phyloP scores from a whole-genome alignment of 2,329 filamentous ascomycete genomes.

The Sporothrix brasiliensis region DNA sequence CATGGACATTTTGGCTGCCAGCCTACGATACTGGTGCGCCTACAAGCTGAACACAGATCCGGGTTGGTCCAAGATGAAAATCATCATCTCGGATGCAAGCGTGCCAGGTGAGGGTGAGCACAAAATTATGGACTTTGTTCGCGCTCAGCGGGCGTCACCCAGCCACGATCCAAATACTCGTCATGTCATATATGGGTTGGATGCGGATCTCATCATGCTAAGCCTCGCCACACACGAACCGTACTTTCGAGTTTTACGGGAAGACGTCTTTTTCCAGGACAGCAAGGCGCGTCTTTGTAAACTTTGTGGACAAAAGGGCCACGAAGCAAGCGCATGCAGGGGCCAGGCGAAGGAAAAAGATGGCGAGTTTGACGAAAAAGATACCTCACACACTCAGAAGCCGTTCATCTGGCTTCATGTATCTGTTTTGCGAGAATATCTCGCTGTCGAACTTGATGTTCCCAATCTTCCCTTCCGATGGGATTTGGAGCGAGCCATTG shows the following conservation, averaged over 20 bases:
- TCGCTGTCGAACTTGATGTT: constrained; percentile 85
- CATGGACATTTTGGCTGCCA: constrained; percentile 92
- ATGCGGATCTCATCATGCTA: constrained; percentile 98
- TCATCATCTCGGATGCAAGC: constrained; percentile 97
- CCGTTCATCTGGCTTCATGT: constrained; percentile 99
- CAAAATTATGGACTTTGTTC: constrained; percentile 98
- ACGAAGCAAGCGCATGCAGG: constrained; percentile 82
- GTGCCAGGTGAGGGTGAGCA: constrained; percentile 98
- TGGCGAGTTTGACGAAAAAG: constrained; percentile 80
- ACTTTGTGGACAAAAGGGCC: constrained; percentile 88
- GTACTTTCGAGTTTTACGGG: constrained; percentile 91
- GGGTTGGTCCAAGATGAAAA: constrained; percentile 91
- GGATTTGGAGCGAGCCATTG: constrained; percentile 89
- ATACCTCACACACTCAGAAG: constrained; percentile 70
- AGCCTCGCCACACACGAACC: constrained; percentile 96
- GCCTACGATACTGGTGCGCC: constrained; percentile 92
- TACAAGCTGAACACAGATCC: constrained; percentile 98
- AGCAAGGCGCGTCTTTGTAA: constrained; percentile 79
- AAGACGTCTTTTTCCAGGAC: constrained; percentile 94
- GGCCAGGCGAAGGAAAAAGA: constrained; percentile 77
- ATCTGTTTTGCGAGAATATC: constrained; percentile 85
- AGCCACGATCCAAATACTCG: constrained; percentile 95
- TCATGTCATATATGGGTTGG: constrained; percentile 96
- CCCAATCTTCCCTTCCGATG: constrained; percentile 83
- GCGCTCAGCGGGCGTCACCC: constrained; percentile 86